Evolutionary conservation across 208 protist genomes (phyloP).

Genomic region (Crithidia expoeki): DNA sequence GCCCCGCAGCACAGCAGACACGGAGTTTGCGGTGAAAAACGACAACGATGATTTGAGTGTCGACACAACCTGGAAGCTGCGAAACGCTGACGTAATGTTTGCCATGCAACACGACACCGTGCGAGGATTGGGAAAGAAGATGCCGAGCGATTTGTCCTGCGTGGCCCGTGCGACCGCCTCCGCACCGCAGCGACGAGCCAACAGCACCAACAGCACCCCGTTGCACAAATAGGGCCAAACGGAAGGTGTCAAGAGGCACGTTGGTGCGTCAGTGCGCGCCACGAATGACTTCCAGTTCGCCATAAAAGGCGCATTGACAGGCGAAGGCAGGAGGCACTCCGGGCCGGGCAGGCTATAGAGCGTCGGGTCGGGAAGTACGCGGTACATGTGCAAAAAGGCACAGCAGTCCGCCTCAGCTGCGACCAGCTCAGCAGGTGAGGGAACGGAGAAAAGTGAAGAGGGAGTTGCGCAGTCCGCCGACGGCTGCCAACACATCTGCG

Average conservation of each 20-base stretch:
- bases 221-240: slow-evolving; percentile 85
- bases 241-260: slow-evolving; percentile 62
- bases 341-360: slow-evolving; percentile 62
- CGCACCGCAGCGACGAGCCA: slow-evolving; percentile 38
- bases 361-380: slow-evolving; percentile 56
- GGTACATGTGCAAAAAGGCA: slow-evolving; percentile 46
- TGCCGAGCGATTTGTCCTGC: not conserved
- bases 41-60: slow-evolving; percentile 1
- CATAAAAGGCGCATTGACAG: slow-evolving; percentile 61
- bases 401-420: slow-evolving; percentile 54
- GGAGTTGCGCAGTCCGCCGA: slow-evolving; percentile 20
- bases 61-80: slow-evolving; percentile 26
- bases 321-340: slow-evolving; percentile 56
- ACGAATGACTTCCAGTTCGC: slow-evolving; percentile 31
- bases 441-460: not conserved
- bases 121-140: slow-evolving; percentile 55
- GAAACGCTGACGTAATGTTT: slow-evolving; percentile 53
- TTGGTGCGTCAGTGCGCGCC: slow-evolving; percentile 26
- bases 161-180: slow-evolving; percentile 4
- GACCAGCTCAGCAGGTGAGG: slow-evolving; percentile 25
- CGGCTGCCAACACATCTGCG: slow-evolving; percentile 49
- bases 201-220: slow-evolving; percentile 57
- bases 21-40: slow-evolving; percentile 22
- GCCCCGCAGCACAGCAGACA: slow-evolving; percentile 49
- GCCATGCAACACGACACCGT: slow-evolving; percentile 53